phyloP scores from a whole-genome alignment of 208 protist genomes.

The Wallacemonas rigidus region DNA sequence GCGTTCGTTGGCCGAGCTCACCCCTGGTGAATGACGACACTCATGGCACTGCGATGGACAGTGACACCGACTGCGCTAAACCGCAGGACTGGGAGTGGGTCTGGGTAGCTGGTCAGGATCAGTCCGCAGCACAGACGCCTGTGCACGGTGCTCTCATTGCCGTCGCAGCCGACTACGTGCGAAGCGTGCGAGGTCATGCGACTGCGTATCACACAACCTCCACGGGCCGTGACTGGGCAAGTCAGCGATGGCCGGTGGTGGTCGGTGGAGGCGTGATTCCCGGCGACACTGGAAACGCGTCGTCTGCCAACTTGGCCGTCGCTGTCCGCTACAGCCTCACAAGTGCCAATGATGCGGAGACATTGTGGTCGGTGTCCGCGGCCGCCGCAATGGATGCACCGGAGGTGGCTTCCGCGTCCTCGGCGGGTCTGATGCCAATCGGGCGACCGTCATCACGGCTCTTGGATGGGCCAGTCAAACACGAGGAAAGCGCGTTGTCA shows the following conservation, averaged over 20 bases:
- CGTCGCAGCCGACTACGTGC: neutral
- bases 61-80: neutral
- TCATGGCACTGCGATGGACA: neutral
- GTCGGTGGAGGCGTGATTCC: neutral
- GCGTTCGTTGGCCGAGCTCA: neutral
- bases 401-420: too few relatives aligned
- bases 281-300: neutral
- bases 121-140: neutral
- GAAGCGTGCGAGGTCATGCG: too few relatives aligned
- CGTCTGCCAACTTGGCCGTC: too few relatives aligned
- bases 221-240: too few relatives aligned
- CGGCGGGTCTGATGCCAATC: neutral
- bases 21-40: neutral
- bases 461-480: neutral
- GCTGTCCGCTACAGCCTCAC: too few relatives aligned
- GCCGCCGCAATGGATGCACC: too few relatives aligned
- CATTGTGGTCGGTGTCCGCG: too few relatives aligned
- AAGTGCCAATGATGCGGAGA: too few relatives aligned
- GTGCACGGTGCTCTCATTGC: neutral
- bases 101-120: neutral
- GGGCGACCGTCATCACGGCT: neutral
- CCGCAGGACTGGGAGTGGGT: constrained; percentile 17
- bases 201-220: neutral
- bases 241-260: neutral
- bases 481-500: neutral